Conservation (phyloP, 352 stramenopile genomes). For the Globisporangium recalcitrans region DNA sequence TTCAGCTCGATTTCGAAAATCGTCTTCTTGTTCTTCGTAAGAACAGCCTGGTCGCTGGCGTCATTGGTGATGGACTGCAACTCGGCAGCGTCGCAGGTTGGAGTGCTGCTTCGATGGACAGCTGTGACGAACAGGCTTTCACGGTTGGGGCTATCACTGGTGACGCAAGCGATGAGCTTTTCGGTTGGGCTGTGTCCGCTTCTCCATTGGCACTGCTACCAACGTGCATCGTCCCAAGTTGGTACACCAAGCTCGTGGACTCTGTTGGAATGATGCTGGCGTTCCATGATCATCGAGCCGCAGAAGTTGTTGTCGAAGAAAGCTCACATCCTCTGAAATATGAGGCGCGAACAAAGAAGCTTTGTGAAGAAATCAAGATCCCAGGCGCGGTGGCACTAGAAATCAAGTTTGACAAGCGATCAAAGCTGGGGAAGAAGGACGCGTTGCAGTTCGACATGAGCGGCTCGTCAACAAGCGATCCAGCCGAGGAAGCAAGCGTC, state of each 20-base stretch:
- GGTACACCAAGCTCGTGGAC: conserved; percentile 61
- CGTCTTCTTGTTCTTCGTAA: conserved; percentile 32
- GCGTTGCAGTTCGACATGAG: conserved; percentile 22
- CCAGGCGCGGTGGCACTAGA: conserved; percentile 56
- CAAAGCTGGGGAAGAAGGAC: conserved; percentile 32
- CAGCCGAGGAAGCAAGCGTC: not conserved
- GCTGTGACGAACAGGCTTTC: not conserved
- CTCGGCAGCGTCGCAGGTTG: not conserved
- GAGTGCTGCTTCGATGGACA: not conserved
- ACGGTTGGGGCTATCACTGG: conserved; percentile 1
- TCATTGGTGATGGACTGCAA: conserved; percentile 13
- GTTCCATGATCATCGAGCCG: conserved; percentile 35
- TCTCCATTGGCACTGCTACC: conserved; percentile 38
- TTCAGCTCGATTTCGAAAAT: conserved; percentile 36
- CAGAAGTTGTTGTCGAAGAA: conserved; percentile 37
- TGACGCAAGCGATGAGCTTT: conserved; percentile 2
- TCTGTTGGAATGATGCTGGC: conserved; percentile 50
- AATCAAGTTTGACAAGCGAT: conserved; percentile 61
- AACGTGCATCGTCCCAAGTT: conserved; percentile 29
- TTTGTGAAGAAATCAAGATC: conserved; percentile 27
- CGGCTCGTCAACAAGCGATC: not conserved
- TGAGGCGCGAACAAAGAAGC: conserved; percentile 1
- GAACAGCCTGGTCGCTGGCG: conserved; percentile 27
- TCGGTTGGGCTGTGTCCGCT: conserved; percentile 11
- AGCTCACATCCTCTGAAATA: conserved; percentile 38